Conservation (phyloP, 495 filamentous ascomycete genomes). For the Jackrogersella minutella region DNA sequence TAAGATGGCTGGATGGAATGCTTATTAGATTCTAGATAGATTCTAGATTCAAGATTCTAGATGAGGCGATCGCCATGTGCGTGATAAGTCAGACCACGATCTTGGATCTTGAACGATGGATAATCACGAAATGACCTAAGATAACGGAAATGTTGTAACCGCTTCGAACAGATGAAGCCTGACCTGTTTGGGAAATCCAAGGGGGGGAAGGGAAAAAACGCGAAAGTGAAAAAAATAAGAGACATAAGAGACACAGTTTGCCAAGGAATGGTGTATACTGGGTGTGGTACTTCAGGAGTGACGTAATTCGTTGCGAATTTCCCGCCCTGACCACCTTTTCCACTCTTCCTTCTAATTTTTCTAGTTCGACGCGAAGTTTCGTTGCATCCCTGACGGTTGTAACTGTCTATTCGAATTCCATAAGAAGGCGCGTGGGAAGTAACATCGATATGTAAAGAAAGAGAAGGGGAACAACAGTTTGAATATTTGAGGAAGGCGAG, state of each 20-base stretch:
- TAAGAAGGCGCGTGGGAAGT: slow-evolving; percentile 27
- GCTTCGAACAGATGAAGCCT: slow-evolving; percentile 1
- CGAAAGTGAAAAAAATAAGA: neutral
- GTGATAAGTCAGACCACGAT: slow-evolving; percentile 33
- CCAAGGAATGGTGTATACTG: slow-evolving; percentile 27
- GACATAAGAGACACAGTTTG: slow-evolving; percentile 33
- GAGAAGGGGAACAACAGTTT: neutral
- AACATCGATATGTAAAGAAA: neutral
- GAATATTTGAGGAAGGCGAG: slow-evolving; percentile 10
- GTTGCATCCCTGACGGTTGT: slow-evolving; percentile 2
- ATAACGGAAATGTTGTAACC: slow-evolving; percentile 15
- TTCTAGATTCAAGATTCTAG: neutral
- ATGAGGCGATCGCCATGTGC: slow-evolving; percentile 33
- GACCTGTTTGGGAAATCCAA: slow-evolving; percentile 19
- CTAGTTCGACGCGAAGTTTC: slow-evolving; percentile 8
- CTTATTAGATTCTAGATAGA: neutral
- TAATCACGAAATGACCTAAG: slow-evolving; percentile 7
- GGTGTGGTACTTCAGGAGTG: slow-evolving; percentile 44
- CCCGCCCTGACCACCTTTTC: slow-evolving; percentile 32
- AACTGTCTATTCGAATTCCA: slow-evolving; percentile 17
- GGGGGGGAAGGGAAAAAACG: slow-evolving; percentile 8
- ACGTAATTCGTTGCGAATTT: slow-evolving; percentile 46
- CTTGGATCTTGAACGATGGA: slow-evolving; percentile 23
- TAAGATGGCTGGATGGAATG: neutral
- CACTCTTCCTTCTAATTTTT: slow-evolving; percentile 31